Evolutionary conservation across 2,329 filamentous ascomycete species (phyloP).

Genomic region (Pyricularia pennisetigena): DNA sequence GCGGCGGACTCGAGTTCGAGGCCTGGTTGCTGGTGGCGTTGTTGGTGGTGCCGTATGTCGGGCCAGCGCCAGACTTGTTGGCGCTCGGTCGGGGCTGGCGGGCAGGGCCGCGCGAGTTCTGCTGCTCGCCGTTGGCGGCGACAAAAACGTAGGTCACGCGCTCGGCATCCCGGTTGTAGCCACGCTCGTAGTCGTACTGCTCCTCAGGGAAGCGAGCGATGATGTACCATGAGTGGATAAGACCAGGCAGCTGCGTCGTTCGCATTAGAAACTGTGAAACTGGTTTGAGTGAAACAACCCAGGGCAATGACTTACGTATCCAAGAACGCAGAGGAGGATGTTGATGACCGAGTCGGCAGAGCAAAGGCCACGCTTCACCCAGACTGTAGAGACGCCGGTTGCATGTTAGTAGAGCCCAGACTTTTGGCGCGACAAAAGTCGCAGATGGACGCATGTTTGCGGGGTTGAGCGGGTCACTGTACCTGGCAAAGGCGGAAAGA

Average conservation of each 20-base stretch:
- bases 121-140: slow-evolving; percentile 19
- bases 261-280: background rate
- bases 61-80: slow-evolving; percentile 11
- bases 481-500: slow-evolving; percentile 59
- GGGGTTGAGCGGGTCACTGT: slow-evolving; percentile 19
- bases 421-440: background rate
- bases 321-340: slow-evolving; percentile 75
- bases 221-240: slow-evolving; percentile 97
- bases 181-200: slow-evolving; percentile 57
- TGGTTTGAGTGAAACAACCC: slow-evolving; percentile 5
- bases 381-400: slow-evolving; percentile 47
- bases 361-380: slow-evolving; percentile 94
- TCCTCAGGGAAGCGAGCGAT: slow-evolving; percentile 81
- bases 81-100: slow-evolving; percentile 13
- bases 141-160: slow-evolving; percentile 74
- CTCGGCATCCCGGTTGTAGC: slow-evolving; percentile 45
- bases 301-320: slow-evolving; percentile 37
- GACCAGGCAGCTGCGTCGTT: slow-evolving; percentile 56
- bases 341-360: slow-evolving; percentile 90
- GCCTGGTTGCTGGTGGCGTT: slow-evolving; percentile 12
- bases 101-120: slow-evolving; percentile 6
- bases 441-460: background rate
- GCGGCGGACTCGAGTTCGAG: slow-evolving; percentile 9
- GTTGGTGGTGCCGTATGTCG: slow-evolving; percentile 37
- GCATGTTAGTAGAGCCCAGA: slow-evolving; percentile 21